Evolutionary conservation across 2,329 filamentous ascomycete genomes (phyloP).

Genomic region (Sclerotinia borealis): DNA sequence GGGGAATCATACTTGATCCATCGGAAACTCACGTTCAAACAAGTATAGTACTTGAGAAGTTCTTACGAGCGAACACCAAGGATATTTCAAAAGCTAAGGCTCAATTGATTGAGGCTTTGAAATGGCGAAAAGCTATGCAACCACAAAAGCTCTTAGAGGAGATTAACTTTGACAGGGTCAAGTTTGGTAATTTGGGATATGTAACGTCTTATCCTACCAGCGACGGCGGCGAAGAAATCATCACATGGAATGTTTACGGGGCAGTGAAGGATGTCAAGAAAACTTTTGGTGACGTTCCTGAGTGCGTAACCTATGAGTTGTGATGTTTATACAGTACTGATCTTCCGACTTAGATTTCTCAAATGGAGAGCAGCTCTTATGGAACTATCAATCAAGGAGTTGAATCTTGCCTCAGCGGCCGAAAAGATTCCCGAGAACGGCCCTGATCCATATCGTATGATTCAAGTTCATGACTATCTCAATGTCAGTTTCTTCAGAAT

Average conservation of each 20-base stretch:
- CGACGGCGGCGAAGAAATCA: conserved; percentile 49
- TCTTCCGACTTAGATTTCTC: conserved; percentile 60
- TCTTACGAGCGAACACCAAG: conserved; percentile 80
- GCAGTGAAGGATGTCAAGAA: conserved; percentile 72
- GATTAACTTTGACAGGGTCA: conserved; percentile 55
- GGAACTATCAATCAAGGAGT: conserved; percentile 74
- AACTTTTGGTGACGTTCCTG: conserved; percentile 76
- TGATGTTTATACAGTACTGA: background rate
- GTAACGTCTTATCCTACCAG: conserved; percentile 62
- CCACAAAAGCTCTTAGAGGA: conserved; percentile 60
- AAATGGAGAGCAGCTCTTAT: conserved; percentile 86
- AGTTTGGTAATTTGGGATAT: conserved; percentile 76
- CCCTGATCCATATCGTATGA: conserved; percentile 80
- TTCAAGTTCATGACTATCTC: conserved; percentile 91
- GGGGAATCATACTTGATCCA: conserved; percentile 63
- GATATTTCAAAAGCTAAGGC: conserved; percentile 67
- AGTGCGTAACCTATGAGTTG: conserved; percentile 49
- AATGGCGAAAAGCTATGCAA: conserved; percentile 75
- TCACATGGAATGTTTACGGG: conserved; percentile 93
- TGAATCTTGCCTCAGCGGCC: conserved; percentile 64
- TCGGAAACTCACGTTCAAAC: conserved; percentile 58
- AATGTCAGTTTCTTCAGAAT: conserved; percentile 80
- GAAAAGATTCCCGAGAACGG: conserved; percentile 55
- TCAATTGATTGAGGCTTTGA: conserved; percentile 72
- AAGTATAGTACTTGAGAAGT: conserved; percentile 85